Evolutionary conservation across 257 asterid species (phyloP).

Genomic region (Solanum tarapatanum): DNA sequence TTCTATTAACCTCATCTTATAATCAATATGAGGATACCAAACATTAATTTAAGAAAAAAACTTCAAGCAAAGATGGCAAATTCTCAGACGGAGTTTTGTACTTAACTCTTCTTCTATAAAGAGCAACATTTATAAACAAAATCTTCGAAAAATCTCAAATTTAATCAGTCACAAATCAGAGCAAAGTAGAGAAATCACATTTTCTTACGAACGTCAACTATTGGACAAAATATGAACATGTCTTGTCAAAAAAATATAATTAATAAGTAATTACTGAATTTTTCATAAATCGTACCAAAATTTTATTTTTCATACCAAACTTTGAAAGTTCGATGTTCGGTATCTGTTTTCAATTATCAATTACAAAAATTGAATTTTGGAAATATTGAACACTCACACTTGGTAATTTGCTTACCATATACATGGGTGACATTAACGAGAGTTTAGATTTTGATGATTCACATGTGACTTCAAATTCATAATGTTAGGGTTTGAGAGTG

Average conservation of each 20-base stretch:
- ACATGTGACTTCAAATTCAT: background rate
- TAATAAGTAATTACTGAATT: background rate
- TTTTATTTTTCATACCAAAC: background rate
- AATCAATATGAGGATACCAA: background rate
- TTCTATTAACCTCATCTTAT: background rate
- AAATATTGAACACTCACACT: background rate
- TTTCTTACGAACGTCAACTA: conserved; percentile 68
- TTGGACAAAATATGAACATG: background rate
- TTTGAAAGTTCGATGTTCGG: background rate
- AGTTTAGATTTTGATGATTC: background rate
- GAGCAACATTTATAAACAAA: background rate
- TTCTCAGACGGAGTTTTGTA: background rate
- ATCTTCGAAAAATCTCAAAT: background rate
- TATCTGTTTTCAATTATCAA: background rate
- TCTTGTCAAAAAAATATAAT: background rate
- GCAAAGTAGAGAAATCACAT: conserved; percentile 31
- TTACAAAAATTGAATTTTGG: background rate
- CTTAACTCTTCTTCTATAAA: background rate
- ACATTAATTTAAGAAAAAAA: background rate
- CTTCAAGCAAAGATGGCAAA: background rate
- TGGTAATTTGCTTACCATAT: background rate
- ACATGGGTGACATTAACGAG: background rate
- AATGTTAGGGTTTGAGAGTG: background rate
- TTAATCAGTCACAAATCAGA: background rate
- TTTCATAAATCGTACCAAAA: background rate